These are phyloP conservation scores for Leishmania amazonensis DNA, from an alignment of 208 protist genomes.

Conservation along the genomic window DNA sequence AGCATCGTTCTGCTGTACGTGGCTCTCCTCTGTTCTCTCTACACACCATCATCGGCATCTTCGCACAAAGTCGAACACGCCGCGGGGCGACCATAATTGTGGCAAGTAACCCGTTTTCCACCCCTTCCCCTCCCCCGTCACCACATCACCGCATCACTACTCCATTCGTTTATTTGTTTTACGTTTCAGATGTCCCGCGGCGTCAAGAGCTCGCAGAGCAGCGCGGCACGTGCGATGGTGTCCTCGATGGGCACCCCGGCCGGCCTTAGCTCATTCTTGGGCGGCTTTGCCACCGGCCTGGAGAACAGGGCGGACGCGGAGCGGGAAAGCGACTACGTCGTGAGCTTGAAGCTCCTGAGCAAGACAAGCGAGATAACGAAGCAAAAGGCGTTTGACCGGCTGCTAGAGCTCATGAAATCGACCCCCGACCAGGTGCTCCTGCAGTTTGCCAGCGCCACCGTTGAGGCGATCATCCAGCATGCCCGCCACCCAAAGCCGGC, in stretches of 20 bases:
- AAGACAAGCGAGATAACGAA: constrained; percentile 89
- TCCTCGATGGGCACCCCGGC: constrained; percentile 50
- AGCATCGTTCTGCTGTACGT: not conserved
- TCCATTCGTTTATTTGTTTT: not conserved
- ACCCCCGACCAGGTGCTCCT: constrained; percentile 40
- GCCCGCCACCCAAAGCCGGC: constrained; percentile 62
- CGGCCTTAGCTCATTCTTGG: constrained; percentile 70
- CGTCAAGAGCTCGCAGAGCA: constrained; percentile 62
- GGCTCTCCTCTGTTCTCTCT: too few relatives aligned
- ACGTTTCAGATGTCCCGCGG: constrained; percentile 27
- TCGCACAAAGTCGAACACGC: not conserved
- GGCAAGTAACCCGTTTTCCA: not conserved
- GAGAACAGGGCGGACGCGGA: constrained; percentile 31
- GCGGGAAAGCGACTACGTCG: constrained; percentile 47
- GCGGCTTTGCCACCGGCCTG: constrained; percentile 44
- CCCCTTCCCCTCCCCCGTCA: too few relatives aligned
- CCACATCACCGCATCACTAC: not conserved
- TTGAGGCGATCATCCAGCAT: constrained; percentile 65
- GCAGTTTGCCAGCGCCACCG: constrained; percentile 52
- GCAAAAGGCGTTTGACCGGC: constrained; percentile 75
- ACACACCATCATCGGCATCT: not conserved
- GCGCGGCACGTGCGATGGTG: constrained; percentile 57
- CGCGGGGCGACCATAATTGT: not conserved
- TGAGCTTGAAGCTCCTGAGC: constrained; percentile 70
- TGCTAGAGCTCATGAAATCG: constrained; percentile 34